phyloP scores from a whole-genome alignment of 257 asterid species.

The Gentiana straminea region DNA sequence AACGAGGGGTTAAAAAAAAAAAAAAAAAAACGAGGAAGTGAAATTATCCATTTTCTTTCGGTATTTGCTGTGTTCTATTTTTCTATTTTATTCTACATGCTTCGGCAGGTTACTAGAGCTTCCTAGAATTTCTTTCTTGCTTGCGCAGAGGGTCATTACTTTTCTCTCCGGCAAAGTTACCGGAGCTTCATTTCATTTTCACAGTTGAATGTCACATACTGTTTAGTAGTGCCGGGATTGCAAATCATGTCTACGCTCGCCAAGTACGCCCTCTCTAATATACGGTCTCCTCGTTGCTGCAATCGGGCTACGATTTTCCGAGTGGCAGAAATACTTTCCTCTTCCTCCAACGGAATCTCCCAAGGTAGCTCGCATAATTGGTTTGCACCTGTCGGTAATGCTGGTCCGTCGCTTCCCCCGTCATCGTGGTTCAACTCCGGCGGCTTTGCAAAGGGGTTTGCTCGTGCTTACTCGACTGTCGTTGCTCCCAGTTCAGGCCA shows the following conservation, averaged over 20 bases:
- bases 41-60: no score
- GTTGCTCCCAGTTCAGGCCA: slow-evolving; percentile 41
- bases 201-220: no score
- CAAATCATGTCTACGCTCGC: slow-evolving; percentile 4
- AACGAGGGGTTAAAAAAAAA: no score
- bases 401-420: slow-evolving; percentile 5
- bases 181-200: no score
- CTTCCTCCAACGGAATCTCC: slow-evolving; percentile 1
- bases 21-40: no score
- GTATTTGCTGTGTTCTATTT: no score
- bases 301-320: slow-evolving; percentile 12
- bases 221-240: no score
- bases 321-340: slow-evolving; percentile 14
- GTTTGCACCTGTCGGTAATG: slow-evolving; percentile 12
- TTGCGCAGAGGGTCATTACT: no score
- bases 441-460: slow-evolving; percentile 1
- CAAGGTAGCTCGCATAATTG: neutral
- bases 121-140: no score
- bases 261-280: slow-evolving; percentile 32
- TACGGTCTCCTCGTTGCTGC: slow-evolving; percentile 25
- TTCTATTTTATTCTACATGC: no score
- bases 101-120: no score
- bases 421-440: slow-evolving; percentile 21
- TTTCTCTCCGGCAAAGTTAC: no score
- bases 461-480: slow-evolving; percentile 47